Base-by-base conservation (phyloP, 495 filamentous ascomycete genomes). In the Penicillium coprophilum region DNA sequence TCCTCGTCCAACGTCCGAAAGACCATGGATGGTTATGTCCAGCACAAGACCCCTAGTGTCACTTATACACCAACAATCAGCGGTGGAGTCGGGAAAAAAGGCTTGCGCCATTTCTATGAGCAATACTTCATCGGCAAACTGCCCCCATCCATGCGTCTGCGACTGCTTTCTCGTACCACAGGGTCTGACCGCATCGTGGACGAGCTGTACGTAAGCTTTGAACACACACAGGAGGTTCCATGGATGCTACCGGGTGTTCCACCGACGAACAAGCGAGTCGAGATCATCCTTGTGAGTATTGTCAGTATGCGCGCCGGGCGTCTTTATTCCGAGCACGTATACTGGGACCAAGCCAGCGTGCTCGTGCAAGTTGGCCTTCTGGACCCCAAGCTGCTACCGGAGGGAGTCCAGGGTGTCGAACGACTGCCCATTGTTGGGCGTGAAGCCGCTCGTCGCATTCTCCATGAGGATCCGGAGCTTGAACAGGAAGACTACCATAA, bases 281-380 rank as follows among this genome's bases (percentile, higher is more conserved):
- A 88, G 52, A 75, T 96, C 13, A 83, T 89, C 0, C 73, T 95
- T 19, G 87, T 91, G 4, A 85, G 80, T 58, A 85, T 95, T 11
- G 87, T 94, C 27, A 86, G 86, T 55, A 73, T 94, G 47, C 78
- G 90, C 13, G 89, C 82, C 3, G 87, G 87, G 5, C 83, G 83
- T 47, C 74, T 96, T 4, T 91, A 85, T 64, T 85, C 89, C 50
- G 91, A 96, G 69, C 87, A 93, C 61, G 85, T 92, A 17, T 87
- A 88, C 59, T 96, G 91, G 91, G 92, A 96, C 64, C 91, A 96
- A 67, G 90, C 87, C 1, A 86, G 82, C 15, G 87, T 93, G 3
- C 71, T 96, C 0, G 80, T 87, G 19, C 91, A 96, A 70, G 71
- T 90, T 0, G 90, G 90, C 0, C 65, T 95, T 45, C 64, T 96